Base-by-base conservation (phyloP, 257 asterid genomes). In the Nemophila menziesii region DNA sequence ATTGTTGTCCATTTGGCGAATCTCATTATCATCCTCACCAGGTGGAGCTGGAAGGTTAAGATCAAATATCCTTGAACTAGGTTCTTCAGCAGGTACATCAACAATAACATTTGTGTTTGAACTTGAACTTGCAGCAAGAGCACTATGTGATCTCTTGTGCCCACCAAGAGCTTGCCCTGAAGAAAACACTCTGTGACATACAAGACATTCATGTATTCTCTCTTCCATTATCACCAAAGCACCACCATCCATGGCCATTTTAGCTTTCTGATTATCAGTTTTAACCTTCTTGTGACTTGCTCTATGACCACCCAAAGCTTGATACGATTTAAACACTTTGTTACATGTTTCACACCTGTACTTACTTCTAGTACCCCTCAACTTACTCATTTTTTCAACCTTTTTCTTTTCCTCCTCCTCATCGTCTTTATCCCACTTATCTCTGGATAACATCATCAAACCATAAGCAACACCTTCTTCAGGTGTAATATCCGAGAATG, bases 101-200 rank as follows among this genome's bases (percentile, higher is more conserved):
- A n/a, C n/a, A n/a, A n/a, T n/a, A n/a, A n/a, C n/a, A n/a, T n/a
- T n/a, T n/a, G n/a, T n/a, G n/a, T n/a, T n/a, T n/a, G n/a, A n/a
- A 45, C 33, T 67, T 14, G 70, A 44, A 38, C 37, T 49, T 15
- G 74, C 70, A 4, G 60, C 66, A 5, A 71, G 73, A 22, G 63
- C 33, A 26, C 33, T 43, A 69, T 86, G 97, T 15, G 97, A 66
- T 52, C 97, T 69, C 49, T 82, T 86, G 53, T 86, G 97, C 18
- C 97, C 97, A 8, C 97, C 97, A 15, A 86, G 84, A 0, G 97
- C 97, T 54, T 82, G 93, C 11, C 94, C 97, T 0, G 97, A 86
- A 12, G 86, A 27, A 58, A 86, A 86, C 40, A 82, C 61, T 67
- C 87, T 71, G 43, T 49, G 61, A 42, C 97, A 86, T 56, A 74